phyloP scores from a whole-genome alignment of 108 stramenopile genomes.

The Pseudonitzschia multiseries region DNA sequence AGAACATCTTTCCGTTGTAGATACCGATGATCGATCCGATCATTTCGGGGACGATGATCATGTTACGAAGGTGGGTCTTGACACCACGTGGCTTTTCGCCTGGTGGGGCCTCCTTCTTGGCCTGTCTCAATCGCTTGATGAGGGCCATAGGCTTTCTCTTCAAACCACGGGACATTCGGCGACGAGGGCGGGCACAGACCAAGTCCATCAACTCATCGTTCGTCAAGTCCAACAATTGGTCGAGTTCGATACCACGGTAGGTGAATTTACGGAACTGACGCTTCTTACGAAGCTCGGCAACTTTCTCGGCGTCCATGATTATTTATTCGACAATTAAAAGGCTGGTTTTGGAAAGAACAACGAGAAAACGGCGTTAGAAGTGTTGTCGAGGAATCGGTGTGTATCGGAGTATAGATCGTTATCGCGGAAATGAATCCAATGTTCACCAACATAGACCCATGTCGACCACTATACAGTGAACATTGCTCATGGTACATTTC shows the following conservation, averaged over 20 bases:
- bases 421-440: no score
- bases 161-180: slow-evolving; percentile 97
- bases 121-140: slow-evolving; percentile 98
- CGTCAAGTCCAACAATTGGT: slow-evolving; percentile 96
- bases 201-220: slow-evolving; percentile 99
- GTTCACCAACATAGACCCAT: no score
- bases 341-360: background rate
- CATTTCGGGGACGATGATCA: slow-evolving; percentile 99
- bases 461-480: no score
- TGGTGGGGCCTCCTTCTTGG: slow-evolving; percentile 97
- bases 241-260: slow-evolving; percentile 98
- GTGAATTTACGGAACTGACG: slow-evolving; percentile 99
- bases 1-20: slow-evolving; percentile 99
- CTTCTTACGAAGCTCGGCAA: slow-evolving; percentile 99
- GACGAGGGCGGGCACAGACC: slow-evolving; percentile 92
- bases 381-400: background rate
- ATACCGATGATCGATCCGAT: slow-evolving; percentile 98
- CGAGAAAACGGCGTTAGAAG: background rate
- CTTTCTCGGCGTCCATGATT: slow-evolving; percentile 94
- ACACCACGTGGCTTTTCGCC: slow-evolving; percentile 98
- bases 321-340: slow-evolving; percentile 12
- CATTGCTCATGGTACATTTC: no score
- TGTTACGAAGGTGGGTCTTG: slow-evolving; percentile 99
- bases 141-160: slow-evolving; percentile 99
- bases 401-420: background rate